Base-by-base conservation (phyloP, 805 yeast species). In the Yarrowia hollandica region DNA sequence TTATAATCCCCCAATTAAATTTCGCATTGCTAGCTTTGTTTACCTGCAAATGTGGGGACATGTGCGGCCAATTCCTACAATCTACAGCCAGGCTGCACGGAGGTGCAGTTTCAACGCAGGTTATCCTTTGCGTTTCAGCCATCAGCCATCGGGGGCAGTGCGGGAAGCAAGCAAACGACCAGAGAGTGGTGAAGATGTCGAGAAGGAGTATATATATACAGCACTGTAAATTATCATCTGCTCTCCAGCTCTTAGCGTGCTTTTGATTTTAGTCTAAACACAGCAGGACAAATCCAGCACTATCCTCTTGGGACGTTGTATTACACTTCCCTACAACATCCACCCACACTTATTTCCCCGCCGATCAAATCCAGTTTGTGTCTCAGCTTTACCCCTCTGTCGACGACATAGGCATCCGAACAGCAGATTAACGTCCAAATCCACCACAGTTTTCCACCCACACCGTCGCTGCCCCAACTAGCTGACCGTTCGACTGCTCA, bases 301-400 rank as follows among this genome's bases (percentile, higher is more conserved):
- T n/a, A n/a, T n/a, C n/a, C n/a, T 33, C 37, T 33, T 41, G 48
- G 48, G 48, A 41, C 48, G 48, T 41, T 25, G 48, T 41, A 41
- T 41, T 41, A 41, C 48, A 41, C 33, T 41, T 25, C 22, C 15
- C n/a, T 41, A 7, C 26, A 14, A 37, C 21, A 25, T 31, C 30
- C 37, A 33, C 37, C 31, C 48, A 26, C 48, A 41, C 48, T 25
- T 41, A 41, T 26, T 41, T 41, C 48, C 48, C 48, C 48, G 48
- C 48, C 48, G 48, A 41, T 41, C 48, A 41, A 41, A 41, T 41
- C 48, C 48, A 41, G 33, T 41, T 31, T 22, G 48, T 41, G 48
- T 41, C 48, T 41, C 48, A 41, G 33, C 48, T 41, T 41, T 41
- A 41, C 48, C 48, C 48, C 48, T 41, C 48, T 41, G 48, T 41